These are phyloP conservation scores for Rutstroemia sp. DNA, from an alignment of 2,329 filamentous ascomycete species.

Conservation along the genomic window DNA sequence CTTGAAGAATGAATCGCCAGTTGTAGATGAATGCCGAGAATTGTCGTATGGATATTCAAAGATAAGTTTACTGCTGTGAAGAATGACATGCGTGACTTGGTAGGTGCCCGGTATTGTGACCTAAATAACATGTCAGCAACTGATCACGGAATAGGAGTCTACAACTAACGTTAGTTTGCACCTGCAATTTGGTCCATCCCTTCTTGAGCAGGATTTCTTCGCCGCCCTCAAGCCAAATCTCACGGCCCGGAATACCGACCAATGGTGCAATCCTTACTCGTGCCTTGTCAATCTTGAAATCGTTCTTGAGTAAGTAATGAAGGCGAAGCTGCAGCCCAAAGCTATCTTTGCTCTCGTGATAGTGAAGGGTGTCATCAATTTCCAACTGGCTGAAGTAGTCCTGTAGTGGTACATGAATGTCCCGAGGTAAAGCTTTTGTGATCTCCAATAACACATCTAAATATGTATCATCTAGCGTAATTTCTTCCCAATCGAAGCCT, in stretches of 20 bases:
- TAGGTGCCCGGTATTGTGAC: constrained; percentile 66
- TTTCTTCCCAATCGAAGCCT: constrained; percentile 14
- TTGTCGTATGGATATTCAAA: constrained; percentile 58
- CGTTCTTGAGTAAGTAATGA: constrained; percentile 64
- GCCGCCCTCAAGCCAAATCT: constrained; percentile 53
- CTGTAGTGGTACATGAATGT: constrained; percentile 60
- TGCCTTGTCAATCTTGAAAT: constrained; percentile 57
- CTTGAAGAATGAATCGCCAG: constrained; percentile 40
- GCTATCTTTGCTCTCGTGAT: constrained; percentile 65
- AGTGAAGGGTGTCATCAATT: constrained; percentile 60
- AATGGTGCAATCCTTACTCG: constrained; percentile 56
- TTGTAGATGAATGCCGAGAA: constrained; percentile 19
- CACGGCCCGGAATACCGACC: constrained; percentile 49
- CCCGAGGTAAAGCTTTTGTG: constrained; percentile 40
- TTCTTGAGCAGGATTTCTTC: constrained; percentile 39
- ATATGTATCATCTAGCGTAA: constrained; percentile 21
- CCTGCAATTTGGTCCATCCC: constrained; percentile 35
- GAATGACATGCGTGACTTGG: constrained; percentile 62
- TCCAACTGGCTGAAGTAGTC: constrained; percentile 67
- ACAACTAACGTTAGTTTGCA: constrained; percentile 38
- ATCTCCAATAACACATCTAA: constrained; percentile 27
- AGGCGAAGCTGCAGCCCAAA: constrained; percentile 65
- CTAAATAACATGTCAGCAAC: constrained; percentile 35
- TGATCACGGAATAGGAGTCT: not conserved
- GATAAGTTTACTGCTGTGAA: constrained; percentile 56